These are phyloP conservation scores for Eucalyptus polybractea DNA, from an alignment of 345 rosid species.

Conservation along the genomic window DNA sequence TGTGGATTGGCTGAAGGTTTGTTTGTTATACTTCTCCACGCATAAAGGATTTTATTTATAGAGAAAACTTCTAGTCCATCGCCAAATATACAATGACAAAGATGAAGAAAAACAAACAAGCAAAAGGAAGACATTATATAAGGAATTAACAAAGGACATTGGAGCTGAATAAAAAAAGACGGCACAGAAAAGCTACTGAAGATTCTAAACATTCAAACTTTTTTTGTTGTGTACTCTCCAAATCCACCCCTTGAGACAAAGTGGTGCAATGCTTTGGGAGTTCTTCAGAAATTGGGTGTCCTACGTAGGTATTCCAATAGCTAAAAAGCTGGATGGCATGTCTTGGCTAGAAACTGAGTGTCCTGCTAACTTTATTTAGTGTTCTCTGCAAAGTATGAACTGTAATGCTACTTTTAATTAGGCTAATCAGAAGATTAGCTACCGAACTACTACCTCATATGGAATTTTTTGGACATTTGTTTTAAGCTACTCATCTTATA, in stretches of 20 bases:
- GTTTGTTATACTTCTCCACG: neutral
- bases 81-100: neutral
- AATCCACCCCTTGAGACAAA: neutral
- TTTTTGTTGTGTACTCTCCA: neutral
- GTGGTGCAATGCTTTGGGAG: neutral
- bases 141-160: neutral
- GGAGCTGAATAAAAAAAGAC: neutral
- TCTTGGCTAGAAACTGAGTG: neutral
- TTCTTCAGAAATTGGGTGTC: neutral
- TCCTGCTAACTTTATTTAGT: neutral
- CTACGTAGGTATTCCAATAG: neutral
- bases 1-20: constrained; percentile 46
- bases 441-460: neutral
- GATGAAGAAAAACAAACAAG: neutral
- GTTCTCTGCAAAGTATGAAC: neutral
- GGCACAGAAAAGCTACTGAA: neutral
- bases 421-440: neutral
- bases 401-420: neutral
- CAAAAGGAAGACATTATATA: neutral
- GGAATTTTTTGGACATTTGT: neutral
- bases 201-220: neutral
- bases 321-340: neutral
- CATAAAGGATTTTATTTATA: neutral
- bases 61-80: neutral
- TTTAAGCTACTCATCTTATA: neutral